Evolutionary conservation across 2,329 filamentous ascomycete species (phyloP).

Genomic region (Metarhizium album): DNA sequence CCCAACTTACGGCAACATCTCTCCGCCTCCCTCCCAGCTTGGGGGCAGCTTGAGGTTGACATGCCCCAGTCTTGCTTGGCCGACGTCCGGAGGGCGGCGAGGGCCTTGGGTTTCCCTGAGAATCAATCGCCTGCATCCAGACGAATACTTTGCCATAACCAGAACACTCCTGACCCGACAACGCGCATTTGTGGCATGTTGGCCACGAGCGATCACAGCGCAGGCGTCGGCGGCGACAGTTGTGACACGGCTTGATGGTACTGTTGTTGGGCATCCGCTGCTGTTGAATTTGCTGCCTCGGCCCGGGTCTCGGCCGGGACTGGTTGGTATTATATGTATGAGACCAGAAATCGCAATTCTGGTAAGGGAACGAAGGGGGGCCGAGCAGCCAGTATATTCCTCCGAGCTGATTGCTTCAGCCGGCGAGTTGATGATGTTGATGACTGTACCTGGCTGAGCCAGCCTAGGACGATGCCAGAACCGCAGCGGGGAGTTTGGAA

Average conservation of each 20-base stretch:
- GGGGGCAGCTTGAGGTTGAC: neutral
- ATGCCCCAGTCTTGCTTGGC: neutral
- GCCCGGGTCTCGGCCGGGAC: neutral
- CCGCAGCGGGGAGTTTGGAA: neutral
- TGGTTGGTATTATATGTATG: neutral
- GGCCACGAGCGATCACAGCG: slow-evolving; percentile 52
- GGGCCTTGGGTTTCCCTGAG: slow-evolving; percentile 33
- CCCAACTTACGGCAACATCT: neutral
- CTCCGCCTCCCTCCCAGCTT: neutral
- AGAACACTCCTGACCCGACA: slow-evolving; percentile 45
- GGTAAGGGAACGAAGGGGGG: neutral
- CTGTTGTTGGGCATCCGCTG: slow-evolving; percentile 22
- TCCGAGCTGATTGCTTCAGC: neutral
- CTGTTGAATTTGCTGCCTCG: neutral
- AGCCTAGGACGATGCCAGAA: neutral
- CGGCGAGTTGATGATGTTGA: neutral
- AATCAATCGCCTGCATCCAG: slow-evolving; percentile 45
- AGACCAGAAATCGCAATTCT: neutral
- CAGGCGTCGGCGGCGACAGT: slow-evolving; percentile 49
- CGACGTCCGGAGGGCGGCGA: slow-evolving; percentile 13
- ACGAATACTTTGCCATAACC: slow-evolving; percentile 51
- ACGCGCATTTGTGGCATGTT: slow-evolving; percentile 47
- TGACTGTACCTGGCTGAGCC: neutral
- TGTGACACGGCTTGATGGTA: slow-evolving; percentile 43
- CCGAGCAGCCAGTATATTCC: neutral